Conservation (phyloP, 305 asterid species). For the Fraxinus dipetala region DNA sequence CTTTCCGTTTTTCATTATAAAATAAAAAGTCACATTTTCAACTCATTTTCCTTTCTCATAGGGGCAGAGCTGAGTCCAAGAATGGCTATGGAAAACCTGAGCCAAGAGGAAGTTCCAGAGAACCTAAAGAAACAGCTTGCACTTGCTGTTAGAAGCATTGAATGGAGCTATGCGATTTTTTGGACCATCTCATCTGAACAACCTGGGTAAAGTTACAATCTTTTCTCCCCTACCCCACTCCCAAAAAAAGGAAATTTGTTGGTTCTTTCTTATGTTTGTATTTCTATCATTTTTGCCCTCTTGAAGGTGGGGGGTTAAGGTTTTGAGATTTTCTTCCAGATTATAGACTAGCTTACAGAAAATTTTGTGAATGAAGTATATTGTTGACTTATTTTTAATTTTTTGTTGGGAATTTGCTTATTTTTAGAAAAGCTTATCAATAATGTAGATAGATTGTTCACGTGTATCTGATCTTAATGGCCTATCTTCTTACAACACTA, state of each 20-base stretch:
- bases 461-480: slow-evolving; percentile 32
- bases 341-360: slow-evolving; percentile 2
- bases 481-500: slow-evolving; percentile 20
- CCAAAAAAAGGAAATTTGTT: background rate
- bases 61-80: slow-evolving; percentile 18
- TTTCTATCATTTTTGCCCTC: background rate
- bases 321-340: slow-evolving; percentile 7
- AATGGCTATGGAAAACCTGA: slow-evolving; percentile 50
- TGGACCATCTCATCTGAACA: slow-evolving; percentile 69
- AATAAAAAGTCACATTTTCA: background rate
- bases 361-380: slow-evolving; percentile 1
- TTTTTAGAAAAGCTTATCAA: slow-evolving; percentile 11
- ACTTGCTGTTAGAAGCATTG: slow-evolving; percentile 71
- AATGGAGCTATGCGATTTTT: slow-evolving; percentile 90
- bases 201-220: slow-evolving; percentile 55
- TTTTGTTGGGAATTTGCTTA: background rate
- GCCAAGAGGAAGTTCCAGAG: slow-evolving; percentile 34
- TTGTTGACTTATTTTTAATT: slow-evolving; percentile 5
- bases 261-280: background rate
- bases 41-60: background rate
- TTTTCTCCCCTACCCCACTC: slow-evolving; percentile 10
- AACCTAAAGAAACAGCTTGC: slow-evolving; percentile 70
- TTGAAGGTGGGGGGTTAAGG: background rate
- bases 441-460: slow-evolving; percentile 4
- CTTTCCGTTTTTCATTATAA: background rate